Percentiles rank a stretch among this genome's conserved stretches.
phyloP scores from a whole-genome alignment of 805 yeast species.

The Blastobotrys attinorum region DNA sequence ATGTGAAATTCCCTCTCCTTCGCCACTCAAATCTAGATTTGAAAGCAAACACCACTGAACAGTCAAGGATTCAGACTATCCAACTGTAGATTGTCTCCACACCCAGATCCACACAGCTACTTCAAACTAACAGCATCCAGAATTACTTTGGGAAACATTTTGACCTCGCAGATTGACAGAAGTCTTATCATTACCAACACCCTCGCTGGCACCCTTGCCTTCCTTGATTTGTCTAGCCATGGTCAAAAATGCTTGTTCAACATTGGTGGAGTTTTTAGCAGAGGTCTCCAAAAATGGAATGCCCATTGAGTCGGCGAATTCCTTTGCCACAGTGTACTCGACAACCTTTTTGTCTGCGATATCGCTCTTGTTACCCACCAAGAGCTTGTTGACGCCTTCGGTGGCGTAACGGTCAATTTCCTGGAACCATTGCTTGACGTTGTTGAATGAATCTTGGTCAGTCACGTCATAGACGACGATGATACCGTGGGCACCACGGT shows the following conservation, averaged over 20 bases:
- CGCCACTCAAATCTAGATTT: too few species aligned
- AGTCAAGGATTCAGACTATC: too few species aligned
- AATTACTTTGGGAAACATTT: constrained; percentile 33
- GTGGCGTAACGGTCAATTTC: constrained; percentile 98
- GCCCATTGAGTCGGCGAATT: constrained; percentile 91
- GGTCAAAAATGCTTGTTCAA: constrained; percentile 95
- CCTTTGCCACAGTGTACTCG: constrained; percentile 92
- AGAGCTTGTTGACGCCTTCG: constrained; percentile 89
- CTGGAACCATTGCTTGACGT: constrained; percentile 97
- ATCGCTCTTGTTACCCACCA: constrained; percentile 96
- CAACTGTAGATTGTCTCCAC: too few species aligned
- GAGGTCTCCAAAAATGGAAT: constrained; percentile 95
- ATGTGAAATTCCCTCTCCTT: too few species aligned
- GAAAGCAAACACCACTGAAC: too few species aligned
- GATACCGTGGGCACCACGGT: constrained; percentile 98
- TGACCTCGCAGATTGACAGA: constrained; percentile 35
- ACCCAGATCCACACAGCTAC: too few species aligned
- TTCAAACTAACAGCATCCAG: constrained; percentile 32
- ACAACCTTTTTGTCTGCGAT: constrained; percentile 89
- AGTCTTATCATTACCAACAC: constrained; percentile 32
- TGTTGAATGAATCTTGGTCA: constrained; percentile 78
- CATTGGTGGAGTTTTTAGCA: constrained; percentile 91
- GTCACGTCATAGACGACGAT: constrained; percentile 97
- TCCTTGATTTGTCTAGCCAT: constrained; percentile 99
- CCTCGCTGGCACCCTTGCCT: constrained; percentile 43